Base-by-base conservation (phyloP, 257 asterid genomes). In the Solanum tacnaense region DNA sequence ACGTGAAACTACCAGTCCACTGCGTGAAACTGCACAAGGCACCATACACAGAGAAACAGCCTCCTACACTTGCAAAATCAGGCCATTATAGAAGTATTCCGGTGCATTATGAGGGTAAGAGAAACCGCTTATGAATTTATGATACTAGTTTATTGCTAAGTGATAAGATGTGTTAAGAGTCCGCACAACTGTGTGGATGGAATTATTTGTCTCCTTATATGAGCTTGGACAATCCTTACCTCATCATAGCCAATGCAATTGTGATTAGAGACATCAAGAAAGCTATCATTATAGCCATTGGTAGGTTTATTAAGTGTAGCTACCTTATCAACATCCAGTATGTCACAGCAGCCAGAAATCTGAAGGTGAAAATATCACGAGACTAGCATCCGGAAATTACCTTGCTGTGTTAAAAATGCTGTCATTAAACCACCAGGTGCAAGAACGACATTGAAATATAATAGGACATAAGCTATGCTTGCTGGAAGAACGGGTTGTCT, bases 401-500 rank as follows among this genome's bases (percentile, higher is more conserved):
- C 99, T 78, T 91, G 93, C 86, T 95, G 98, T 56, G 99, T 96
- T 88, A 97, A 92, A 92, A 97, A 97, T 86, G 99, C 99, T 31
- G 99, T 95, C 99, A 97, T 97, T 90, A 96, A 91, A 86, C 97
- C 93, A 70, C 99, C 96, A 87, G 99, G 99, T 86, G 99, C 95
- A 85, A 96, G 98, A 89, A 95, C 97, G 56, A 92, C 95, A 86
- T 96, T 97, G 92, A 95, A 96, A 92, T 89, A 95, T 89, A 97
- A 97, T 73, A 96, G 89, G 88, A 97, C 99, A 94, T 92, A 93
- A 86, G 98, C 98, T 89, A 97, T 93, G 91, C 99, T 97, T 70
- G 98, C 99, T 9, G 99, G 98, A 84, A 97, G 97, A 94, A 96
- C 99, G 85, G 99, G 99, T 90, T 96, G 99, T 89, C 95, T 93